Percentiles rank a stretch among this genome's conserved stretches.
Evolutionary conservation across 345 rosid genomes (phyloP).

Genomic region (Gossypium rotundifolium): DNA sequence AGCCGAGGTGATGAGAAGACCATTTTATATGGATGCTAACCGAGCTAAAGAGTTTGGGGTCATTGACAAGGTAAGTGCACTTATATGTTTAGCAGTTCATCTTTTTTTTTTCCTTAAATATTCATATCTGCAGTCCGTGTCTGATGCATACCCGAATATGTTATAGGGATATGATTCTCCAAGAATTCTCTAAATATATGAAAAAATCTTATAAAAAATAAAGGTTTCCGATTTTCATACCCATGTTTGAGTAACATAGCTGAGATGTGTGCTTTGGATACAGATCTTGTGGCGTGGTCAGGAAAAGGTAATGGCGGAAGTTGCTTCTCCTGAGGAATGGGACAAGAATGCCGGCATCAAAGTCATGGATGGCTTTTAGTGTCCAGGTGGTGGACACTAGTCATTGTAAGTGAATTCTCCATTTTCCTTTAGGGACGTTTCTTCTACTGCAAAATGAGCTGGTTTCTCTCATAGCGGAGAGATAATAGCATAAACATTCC

Average conservation of each 20-base stretch:
- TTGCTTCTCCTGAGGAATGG: conserved; percentile 63
- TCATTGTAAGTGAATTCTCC: conserved; percentile 23
- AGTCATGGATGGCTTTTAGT: conserved; percentile 33
- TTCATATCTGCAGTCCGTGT: neutral
- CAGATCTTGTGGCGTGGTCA: conserved; percentile 83
- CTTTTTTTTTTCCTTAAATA: no score
- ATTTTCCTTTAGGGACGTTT: neutral
- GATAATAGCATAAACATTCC: neutral
- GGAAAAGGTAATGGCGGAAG: conserved; percentile 60
- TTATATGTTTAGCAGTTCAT: no score
- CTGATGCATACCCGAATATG: neutral
- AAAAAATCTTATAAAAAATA: neutral
- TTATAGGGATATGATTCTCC: neutral
- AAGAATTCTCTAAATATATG: neutral
- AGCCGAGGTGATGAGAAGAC: conserved; percentile 55
- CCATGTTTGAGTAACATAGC: neutral
- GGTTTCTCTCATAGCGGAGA: neutral
- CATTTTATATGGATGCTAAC: conserved; percentile 63
- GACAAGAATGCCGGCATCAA: conserved; percentile 59
- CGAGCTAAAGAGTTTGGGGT: conserved; percentile 85
- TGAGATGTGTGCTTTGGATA: neutral
- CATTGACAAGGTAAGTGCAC: conserved; percentile 56
- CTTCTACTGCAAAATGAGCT: neutral
- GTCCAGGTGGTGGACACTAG: neutral
- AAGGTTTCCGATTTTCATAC: neutral